Evolutionary conservation across 306 rosid species (phyloP), one percentile per base, ranked within the genome.

Genomic region (Glycine latifolia): DNA sequence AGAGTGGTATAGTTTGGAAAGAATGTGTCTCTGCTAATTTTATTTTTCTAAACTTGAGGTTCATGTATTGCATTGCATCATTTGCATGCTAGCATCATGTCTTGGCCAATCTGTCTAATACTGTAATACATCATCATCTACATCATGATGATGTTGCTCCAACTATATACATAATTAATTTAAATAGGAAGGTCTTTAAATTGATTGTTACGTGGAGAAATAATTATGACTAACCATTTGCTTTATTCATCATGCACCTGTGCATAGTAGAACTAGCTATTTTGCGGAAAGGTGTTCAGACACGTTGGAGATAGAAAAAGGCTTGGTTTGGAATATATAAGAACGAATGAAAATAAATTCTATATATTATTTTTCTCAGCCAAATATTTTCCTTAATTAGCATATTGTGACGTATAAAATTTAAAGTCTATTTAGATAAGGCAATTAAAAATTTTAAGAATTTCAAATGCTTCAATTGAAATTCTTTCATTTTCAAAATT

Each of bases 81-180:
- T 17, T 56, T 56, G 63, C 90, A 87, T 87, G 90, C 86, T 81
- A 73, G 84, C 84, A 81, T 84, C 16, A 87, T 89, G 63, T 81
- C 49, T 44, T 71, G 89, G 88, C 91, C 85, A 77, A 10, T 75
- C 77, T 72, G 55, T 76, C 20, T 80, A 80, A 35, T 53, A 55
- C 53, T 53, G 73, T 67, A 12, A 56, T 69, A 74, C 88, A 84
- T 87, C 82, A 86, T 88, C 85, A 78, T 87, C 66, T 78, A 31
- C 75, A 77, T 85, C 79, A 89, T 94, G 20, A 90, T 94, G 87
- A 55, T 91, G 94, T 80, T 81, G 79, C 82, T 89, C 20, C 73
- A 84, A 80, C 81, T 43, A 78, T 71, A 11, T 52, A 84, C 90
- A 86, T 1, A 20, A 20, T 20, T 73, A 60, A 43, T 52, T 82